Base-by-base conservation (phyloP, 371 early-diverging fungal genomes). In the Rhizopus stolonifer region DNA sequence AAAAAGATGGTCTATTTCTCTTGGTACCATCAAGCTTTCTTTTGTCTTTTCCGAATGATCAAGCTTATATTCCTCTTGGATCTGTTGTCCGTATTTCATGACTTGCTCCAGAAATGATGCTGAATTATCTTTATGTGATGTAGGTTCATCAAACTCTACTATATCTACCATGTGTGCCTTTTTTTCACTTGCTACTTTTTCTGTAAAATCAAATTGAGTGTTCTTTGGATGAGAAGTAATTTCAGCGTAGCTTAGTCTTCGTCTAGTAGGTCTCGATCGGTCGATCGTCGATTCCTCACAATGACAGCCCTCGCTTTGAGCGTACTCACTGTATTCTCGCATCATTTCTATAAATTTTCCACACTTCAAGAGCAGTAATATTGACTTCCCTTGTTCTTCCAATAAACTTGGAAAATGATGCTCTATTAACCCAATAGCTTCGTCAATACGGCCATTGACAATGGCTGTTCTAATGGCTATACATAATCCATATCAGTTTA, bases 301-400 rank as follows among this genome's bases (percentile, higher is more conserved):
- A n/a, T n/a, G n/a, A n/a, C n/a, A n/a, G n/a, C n/a, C n/a, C n/a
- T n/a, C n/a, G n/a, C n/a, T n/a, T n/a, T n/a, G n/a, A n/a, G 6
- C 36, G 1, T 15, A 6, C 36, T 6, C n/a, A 14, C 2, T 15
- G n/a, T 36, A 36, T 24, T 66, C 54, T 1, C 79, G 64, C 55
- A 93, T 86, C 76, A 93, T 83, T 72, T 95, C 95, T 18, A 95
- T 67, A 66, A 95, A 94, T 61, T 89, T 85, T 26, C 84, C 87
- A 59, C 95, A 94, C 26, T 84, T 74, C 19, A 96, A 80, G 49
- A 83, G 81, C 56, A 95, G 90, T 14, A 47, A 46, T 39, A 77
- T 57, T 43, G 94, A 36, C 5, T 36, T 36, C 6, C 36, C 36
- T 85, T 77, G 45, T 55, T 59, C 23, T 46, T 67, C 36, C 4